Evolutionary conservation across 2,329 filamentous ascomycete species (phyloP), one percentile per base, ranked within the genome.

Genomic region (Pseudodiploospora longispora): DNA sequence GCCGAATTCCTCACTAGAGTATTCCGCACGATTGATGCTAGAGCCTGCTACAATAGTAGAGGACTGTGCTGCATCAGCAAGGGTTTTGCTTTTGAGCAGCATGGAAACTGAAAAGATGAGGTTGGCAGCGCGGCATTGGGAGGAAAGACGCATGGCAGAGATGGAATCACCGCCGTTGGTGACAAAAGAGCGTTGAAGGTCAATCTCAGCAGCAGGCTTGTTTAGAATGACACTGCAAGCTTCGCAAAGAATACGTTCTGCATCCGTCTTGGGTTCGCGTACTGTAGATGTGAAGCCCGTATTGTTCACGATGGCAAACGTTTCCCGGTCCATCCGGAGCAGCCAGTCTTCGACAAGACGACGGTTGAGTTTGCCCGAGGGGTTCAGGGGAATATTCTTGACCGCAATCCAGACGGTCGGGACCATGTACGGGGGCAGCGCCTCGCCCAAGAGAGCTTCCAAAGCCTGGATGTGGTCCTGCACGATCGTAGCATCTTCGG

Each of bases 101-200:
- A 12, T 34, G 2, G 8, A 12, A 9, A 34, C 32, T 9, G 32
- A 34, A 34, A 34, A 9, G 12, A 9, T 34, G 9, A 9, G 12
- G 8, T 12, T 12, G 9, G 8, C 32, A 9, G 8, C 32, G 3
- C 32, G 32, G 32, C 9, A 9, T 12, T 34, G 32, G 8, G 32
- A 34, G 12, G 32, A 9, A 9, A 34, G 32, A 34, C 60, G 57
- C 62, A 70, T 70, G 3, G 67, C 65, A 0, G 56, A 58, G 33
- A 70, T 67, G 4, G 67, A 70, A 42, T 71, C 67, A 5, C 68
- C 68, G 1, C 68, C 67, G 2, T 68, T 52, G 10, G 55, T 54
- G 27, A 69, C 51, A 48, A 70, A 70, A 33, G 60, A 59, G 5
- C 49, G 53, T 0, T 9, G 12, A 9, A 34, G 32, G 32, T 9